Percentiles rank a stretch among this genome's conserved stretches.
Evolutionary conservation across 2,329 filamentous ascomycete genomes (phyloP).

Genomic region (Helminthosporium solani): DNA sequence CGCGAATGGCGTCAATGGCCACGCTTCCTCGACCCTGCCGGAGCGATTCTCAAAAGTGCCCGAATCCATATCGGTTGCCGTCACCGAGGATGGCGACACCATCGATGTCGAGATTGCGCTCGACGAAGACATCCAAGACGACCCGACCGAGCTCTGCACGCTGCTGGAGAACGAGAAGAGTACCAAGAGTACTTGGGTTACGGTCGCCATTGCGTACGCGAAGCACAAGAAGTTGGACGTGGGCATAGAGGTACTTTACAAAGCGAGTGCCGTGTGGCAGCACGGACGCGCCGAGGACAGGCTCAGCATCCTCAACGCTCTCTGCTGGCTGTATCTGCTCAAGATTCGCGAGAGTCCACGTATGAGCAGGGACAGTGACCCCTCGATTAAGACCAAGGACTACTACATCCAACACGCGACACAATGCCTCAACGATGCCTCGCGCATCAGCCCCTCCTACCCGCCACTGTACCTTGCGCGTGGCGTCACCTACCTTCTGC

Average conservation of each 20-base stretch:
- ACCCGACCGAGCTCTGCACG: slow-evolving; percentile 91
- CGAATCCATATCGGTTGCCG: slow-evolving; percentile 63
- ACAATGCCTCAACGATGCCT: slow-evolving; percentile 89
- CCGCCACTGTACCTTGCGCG: slow-evolving; percentile 88
- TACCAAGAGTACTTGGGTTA: slow-evolving; percentile 93
- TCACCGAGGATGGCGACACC: slow-evolving; percentile 61
- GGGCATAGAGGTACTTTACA: slow-evolving; percentile 68
- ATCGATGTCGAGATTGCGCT: slow-evolving; percentile 89
- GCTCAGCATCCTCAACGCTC: slow-evolving; percentile 76
- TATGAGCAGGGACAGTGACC: slow-evolving; percentile 58
- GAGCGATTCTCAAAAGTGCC: slow-evolving; percentile 63
- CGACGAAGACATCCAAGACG: slow-evolving; percentile 79
- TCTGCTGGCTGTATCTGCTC: slow-evolving; percentile 89
- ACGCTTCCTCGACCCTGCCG: slow-evolving; percentile 40
- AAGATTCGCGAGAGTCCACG: slow-evolving; percentile 81
- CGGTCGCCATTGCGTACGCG: slow-evolving; percentile 93
- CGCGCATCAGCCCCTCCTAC: slow-evolving; percentile 87
- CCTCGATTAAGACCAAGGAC: slow-evolving; percentile 87
- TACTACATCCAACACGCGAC: slow-evolving; percentile 90
- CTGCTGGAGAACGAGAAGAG: slow-evolving; percentile 93
- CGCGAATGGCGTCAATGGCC: slow-evolving; percentile 54
- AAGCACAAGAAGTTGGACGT: slow-evolving; percentile 94
- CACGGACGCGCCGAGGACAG: slow-evolving; percentile 75
- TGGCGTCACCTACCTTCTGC: slow-evolving; percentile 83
- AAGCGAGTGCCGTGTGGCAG: slow-evolving; percentile 70